phyloP scores from a whole-genome alignment of 257 asterid genomes.

The Solanum piurae region DNA sequence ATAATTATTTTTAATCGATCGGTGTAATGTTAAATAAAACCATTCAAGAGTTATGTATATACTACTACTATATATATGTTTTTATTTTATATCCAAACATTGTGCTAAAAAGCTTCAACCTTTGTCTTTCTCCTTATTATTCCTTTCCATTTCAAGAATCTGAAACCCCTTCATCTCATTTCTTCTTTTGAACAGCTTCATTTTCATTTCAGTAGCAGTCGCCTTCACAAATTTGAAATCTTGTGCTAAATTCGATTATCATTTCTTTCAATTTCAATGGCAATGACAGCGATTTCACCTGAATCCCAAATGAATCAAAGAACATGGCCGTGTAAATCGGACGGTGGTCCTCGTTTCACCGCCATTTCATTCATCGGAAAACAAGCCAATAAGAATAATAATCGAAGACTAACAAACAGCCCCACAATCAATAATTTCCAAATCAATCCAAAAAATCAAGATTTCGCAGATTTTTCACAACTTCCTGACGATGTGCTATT shows the following conservation, averaged over 20 bases:
- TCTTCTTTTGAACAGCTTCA: not conserved
- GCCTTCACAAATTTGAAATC: not conserved
- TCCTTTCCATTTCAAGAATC: not conserved
- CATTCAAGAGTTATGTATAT: not conserved
- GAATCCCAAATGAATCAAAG: slow-evolving; percentile 24
- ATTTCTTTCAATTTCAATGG: not conserved
- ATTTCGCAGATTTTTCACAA: slow-evolving; percentile 23
- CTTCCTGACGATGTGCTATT: slow-evolving; percentile 52
- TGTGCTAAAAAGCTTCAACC: not conserved
- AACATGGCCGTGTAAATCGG: slow-evolving; percentile 35
- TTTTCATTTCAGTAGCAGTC: not conserved
- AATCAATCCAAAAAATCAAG: slow-evolving; percentile 1
- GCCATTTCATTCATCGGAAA: slow-evolving; percentile 18
- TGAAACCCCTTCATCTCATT: not conserved
- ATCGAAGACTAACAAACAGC: not conserved
- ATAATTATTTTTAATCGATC: too few relatives aligned
- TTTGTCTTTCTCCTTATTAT: not conserved
- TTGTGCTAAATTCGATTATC: not conserved
- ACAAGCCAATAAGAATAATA: slow-evolving; percentile 11
- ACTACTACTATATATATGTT: not conserved
- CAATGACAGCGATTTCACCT: not conserved
- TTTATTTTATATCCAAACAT: not conserved
- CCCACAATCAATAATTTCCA: slow-evolving; percentile 4
- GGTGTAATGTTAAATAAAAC: not conserved
- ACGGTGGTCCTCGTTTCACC: slow-evolving; percentile 19